Conservation (phyloP, 495 filamentous ascomycete genomes). For the Penicillium subrubescens region DNA sequence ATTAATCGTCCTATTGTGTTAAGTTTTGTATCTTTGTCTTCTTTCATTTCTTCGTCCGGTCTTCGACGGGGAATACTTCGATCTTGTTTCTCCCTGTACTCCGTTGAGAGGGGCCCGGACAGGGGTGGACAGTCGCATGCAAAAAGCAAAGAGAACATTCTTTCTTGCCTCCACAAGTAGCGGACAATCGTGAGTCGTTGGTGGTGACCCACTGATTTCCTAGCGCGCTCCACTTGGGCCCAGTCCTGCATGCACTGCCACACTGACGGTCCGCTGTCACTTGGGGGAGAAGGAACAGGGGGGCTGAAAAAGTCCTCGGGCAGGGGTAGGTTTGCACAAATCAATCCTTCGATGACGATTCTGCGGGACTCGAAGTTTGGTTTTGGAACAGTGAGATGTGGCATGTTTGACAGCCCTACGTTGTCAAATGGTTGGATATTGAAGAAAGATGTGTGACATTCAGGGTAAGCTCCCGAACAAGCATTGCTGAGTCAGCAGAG, state of each 20-base stretch:
- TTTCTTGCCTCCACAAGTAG: constrained; percentile 29
- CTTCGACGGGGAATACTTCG: background rate
- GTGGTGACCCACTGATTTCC: constrained; percentile 31
- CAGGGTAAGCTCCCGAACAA: background rate
- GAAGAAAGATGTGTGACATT: background rate
- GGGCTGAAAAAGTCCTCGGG: background rate
- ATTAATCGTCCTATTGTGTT: background rate
- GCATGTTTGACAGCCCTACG: constrained; percentile 11
- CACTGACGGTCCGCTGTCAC: constrained; percentile 43
- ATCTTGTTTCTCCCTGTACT: background rate
- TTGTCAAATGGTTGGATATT: constrained; percentile 4
- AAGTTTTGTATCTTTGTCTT: background rate
- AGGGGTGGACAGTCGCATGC: constrained; percentile 6
- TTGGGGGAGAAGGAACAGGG: constrained; percentile 26
- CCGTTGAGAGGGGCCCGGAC: background rate
- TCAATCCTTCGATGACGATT: background rate
- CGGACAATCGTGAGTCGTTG: constrained; percentile 31
- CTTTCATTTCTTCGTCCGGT: background rate
- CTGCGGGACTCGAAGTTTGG: background rate
- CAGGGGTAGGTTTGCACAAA: background rate
- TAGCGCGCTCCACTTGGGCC: constrained; percentile 31
- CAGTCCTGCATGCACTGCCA: constrained; percentile 51
- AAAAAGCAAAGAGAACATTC: constrained; percentile 30
- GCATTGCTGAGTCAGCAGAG: constrained; percentile 20
- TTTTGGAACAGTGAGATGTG: background rate